Conservation (phyloP, 371 early-diverging fungal species). For the Vairimorpha apis region DNA sequence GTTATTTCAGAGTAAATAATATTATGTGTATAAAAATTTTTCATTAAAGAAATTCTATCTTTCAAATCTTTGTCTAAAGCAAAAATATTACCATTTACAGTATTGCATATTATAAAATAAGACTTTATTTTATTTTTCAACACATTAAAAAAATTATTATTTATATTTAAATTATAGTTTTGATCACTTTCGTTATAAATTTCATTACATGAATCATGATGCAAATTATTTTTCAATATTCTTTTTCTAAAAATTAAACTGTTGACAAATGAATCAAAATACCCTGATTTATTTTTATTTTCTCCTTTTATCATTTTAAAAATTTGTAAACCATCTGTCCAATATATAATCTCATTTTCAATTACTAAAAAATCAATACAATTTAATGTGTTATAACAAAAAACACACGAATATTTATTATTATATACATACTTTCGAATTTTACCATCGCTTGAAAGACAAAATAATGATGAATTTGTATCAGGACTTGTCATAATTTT, state of each 20-base stretch:
- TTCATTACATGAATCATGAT: no score
- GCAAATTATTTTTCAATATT: background rate
- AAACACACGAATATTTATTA: background rate
- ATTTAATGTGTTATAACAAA: no score
- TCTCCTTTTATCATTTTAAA: background rate
- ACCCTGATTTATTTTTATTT: background rate
- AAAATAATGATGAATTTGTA: background rate
- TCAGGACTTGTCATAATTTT: background rate
- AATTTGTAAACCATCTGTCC: background rate
- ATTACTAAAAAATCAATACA: slow-evolving; percentile 1
- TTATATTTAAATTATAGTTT: background rate
- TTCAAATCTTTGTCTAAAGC: background rate
- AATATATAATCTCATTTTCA: background rate
- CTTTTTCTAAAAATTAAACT: background rate
- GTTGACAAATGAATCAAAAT: background rate
- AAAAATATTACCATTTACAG: slow-evolving; percentile 11
- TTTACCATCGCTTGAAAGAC: background rate
- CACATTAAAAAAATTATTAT: background rate
- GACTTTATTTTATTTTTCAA: background rate
- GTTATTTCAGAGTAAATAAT: background rate
- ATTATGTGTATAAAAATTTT: slow-evolving; percentile 2
- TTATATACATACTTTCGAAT: background rate
- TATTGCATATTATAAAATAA: background rate
- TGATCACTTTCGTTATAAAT: background rate
- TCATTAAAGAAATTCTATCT: background rate